Conservation (phyloP, 495 filamentous ascomycete species). For the Aspergillus ostianus region DNA sequence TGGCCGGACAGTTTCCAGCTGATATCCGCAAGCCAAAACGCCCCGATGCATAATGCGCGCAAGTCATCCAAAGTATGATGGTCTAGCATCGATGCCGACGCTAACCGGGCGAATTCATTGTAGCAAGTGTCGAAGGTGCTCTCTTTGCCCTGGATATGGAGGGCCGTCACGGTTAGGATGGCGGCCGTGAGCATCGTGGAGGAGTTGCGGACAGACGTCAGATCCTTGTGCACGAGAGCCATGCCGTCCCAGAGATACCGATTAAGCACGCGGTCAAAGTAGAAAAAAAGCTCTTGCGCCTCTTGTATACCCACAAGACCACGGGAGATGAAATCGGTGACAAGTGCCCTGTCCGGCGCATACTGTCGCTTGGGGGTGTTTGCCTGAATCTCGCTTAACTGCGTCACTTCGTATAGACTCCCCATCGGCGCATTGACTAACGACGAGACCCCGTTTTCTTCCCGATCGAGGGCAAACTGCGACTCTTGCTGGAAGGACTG, state of each 20-base stretch:
- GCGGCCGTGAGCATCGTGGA: constrained; percentile 51
- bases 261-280: constrained; percentile 53
- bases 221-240: constrained; percentile 43
- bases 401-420: constrained; percentile 60
- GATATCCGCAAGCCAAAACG: constrained; percentile 56
- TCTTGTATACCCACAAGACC: constrained; percentile 47
- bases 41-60: constrained; percentile 51
- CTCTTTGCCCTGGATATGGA: constrained; percentile 49
- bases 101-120: constrained; percentile 50
- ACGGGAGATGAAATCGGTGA: constrained; percentile 53
- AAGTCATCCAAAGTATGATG: constrained; percentile 52
- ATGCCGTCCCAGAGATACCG: constrained; percentile 55
- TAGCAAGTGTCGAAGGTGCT: constrained; percentile 50
- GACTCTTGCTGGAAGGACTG: constrained; percentile 28
- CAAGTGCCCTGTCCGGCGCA: constrained; percentile 30
- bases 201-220: constrained; percentile 43
- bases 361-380: constrained; percentile 35
- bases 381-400: constrained; percentile 47
- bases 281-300: constrained; percentile 48
- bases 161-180: constrained; percentile 51
- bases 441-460: constrained; percentile 41
- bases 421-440: constrained; percentile 58
- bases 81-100: constrained; percentile 53
- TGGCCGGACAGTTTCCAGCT: constrained; percentile 57
- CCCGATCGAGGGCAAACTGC: constrained; percentile 43